Evolutionary conservation across 164 flowering plant species (phyloP).

Genomic region (Chimonanthus praecox): DNA sequence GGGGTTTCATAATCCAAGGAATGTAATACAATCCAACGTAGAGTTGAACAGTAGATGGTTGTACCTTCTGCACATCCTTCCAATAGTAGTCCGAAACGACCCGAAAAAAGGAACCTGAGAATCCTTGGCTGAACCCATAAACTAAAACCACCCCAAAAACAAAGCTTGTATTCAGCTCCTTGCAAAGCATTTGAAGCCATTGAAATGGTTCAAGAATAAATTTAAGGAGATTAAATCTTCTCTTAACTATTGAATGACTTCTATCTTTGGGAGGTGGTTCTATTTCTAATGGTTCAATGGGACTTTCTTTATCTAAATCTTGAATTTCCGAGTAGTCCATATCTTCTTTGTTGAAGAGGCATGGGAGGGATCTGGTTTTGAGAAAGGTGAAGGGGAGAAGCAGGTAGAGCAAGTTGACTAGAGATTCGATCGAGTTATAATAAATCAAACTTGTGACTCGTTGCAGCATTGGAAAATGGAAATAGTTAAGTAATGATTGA

Average conservation of each 20-base stretch:
- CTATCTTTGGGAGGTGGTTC: background rate
- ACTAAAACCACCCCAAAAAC: constrained; percentile 54
- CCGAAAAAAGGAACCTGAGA: constrained; percentile 44
- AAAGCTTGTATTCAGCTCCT: constrained; percentile 42
- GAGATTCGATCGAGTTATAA: background rate
- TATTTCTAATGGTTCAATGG: background rate
- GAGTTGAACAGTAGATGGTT: constrained; percentile 66
- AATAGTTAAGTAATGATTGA: background rate
- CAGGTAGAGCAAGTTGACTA: background rate
- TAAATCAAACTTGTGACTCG: background rate
- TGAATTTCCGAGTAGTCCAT: constrained; percentile 15
- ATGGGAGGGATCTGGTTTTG: background rate
- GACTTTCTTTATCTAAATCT: constrained; percentile 3
- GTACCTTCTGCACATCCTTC: constrained; percentile 76
- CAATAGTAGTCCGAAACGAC: constrained; percentile 68
- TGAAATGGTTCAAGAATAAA: constrained; percentile 37
- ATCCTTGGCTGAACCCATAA: constrained; percentile 71
- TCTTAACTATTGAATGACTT: background rate
- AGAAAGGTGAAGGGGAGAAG: background rate
- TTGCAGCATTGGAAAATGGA: background rate
- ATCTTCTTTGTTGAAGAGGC: background rate
- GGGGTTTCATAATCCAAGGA: constrained; percentile 74
- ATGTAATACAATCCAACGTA: constrained; percentile 49
- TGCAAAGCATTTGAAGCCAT: constrained; percentile 58
- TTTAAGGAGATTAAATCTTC: background rate